Evolutionary conservation across 164 flowering plant species (phyloP).

Genomic region (Stephania cephalantha): DNA sequence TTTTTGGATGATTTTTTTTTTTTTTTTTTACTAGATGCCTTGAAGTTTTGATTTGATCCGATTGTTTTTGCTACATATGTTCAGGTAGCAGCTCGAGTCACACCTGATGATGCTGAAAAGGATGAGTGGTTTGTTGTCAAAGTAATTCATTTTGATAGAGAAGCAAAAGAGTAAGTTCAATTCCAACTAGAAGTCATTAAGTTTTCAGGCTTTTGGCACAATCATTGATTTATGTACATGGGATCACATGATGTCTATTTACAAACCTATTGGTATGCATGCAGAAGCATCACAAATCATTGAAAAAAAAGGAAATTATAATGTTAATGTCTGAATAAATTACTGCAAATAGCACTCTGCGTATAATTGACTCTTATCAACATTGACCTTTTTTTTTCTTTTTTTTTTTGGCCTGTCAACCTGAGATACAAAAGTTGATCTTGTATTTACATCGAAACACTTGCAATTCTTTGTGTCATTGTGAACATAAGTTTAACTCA

Average conservation of each 20-base stretch:
- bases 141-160: constrained; percentile 83
- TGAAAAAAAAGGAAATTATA: too few species aligned
- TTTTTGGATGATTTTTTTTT: neutral
- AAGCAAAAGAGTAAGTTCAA: constrained; percentile 78
- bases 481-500: neutral
- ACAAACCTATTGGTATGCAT: neutral
- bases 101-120: constrained; percentile 69
- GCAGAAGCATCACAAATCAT: neutral
- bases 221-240: neutral
- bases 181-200: neutral
- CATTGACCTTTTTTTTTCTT: too few species aligned
- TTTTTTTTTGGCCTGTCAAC: neutral
- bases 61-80: constrained; percentile 12
- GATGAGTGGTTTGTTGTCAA: constrained; percentile 98
- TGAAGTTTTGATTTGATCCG: constrained; percentile 7
- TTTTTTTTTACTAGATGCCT: neutral
- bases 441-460: neutral
- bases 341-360: neutral
- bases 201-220: neutral
- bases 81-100: constrained; percentile 93
- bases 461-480: neutral
- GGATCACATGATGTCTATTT: neutral
- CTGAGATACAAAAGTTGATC: neutral
- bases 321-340: neutral
- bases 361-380: too few species aligned